Evolutionary conservation across 2,329 filamentous ascomycete genomes (phyloP).

Genomic region (Chrysoporthe puriensis): DNA sequence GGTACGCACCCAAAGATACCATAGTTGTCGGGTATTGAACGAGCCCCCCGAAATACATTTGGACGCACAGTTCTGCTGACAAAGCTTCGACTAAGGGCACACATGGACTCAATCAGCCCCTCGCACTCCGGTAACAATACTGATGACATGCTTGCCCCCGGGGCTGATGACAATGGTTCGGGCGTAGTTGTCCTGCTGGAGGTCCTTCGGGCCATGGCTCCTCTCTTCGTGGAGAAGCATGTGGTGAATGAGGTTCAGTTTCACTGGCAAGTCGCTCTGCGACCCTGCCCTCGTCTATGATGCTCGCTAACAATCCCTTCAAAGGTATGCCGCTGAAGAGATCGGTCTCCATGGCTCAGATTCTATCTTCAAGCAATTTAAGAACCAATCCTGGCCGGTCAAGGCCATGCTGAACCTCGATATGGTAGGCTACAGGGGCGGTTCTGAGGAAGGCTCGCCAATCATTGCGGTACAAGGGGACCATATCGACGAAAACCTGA

Average conservation of each 20-base stretch:
- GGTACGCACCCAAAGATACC: not conserved
- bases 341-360: conserved; percentile 15
- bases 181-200: conserved; percentile 18
- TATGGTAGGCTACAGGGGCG: conserved; percentile 18
- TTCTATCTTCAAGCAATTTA: not conserved
- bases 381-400: conserved; percentile 4
- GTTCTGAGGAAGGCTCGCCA: not conserved
- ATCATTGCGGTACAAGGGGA: conserved; percentile 16
- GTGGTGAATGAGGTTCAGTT: conserved; percentile 18
- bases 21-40: not conserved
- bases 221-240: not conserved
- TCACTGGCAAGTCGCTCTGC: conserved; percentile 6
- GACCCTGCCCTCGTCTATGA: not conserved
- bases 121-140: not conserved
- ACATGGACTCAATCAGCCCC: conserved; percentile 16
- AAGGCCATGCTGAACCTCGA: conserved; percentile 21
- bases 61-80: not conserved
- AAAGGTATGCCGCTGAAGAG: conserved; percentile 19
- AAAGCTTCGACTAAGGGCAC: not conserved
- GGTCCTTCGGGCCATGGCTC: not conserved
- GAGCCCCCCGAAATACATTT: not conserved
- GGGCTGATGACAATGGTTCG: conserved; percentile 22
- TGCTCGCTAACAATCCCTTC: not conserved
- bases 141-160: conserved; percentile 12
- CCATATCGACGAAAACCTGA: conserved; percentile 18